Base-by-base conservation (phyloP, 768 basidiomycete species). In the Calocera cornea region DNA sequence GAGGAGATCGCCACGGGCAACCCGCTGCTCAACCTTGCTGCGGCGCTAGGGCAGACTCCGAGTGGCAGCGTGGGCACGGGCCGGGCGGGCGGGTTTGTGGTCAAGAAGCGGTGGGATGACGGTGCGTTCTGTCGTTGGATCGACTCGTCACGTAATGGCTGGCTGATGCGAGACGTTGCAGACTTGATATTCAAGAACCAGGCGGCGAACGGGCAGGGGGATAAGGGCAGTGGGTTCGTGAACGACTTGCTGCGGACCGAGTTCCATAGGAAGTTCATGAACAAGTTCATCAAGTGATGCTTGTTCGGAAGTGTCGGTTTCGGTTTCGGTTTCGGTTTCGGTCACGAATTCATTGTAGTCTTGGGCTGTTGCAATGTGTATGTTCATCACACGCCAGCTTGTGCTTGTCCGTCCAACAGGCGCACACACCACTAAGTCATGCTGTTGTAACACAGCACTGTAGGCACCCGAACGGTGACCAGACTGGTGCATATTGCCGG, bases 101-200 rank as follows among this genome's bases (percentile, higher is more conserved):
- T 97, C 64, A 95, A 95, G 79, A 82, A 87, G 72, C 83, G 95
- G 67, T 97, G 95, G 95, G 95, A 97, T 75, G 94, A 97, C 73
- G 94, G 91, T 91, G 24, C 31, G 84, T 76, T 12, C 12, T 0
- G 24, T 8, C 27, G 12, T 60, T 16, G 19, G n/a, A n/a, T n/a
- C n/a, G n/a, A n/a, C 66, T 49, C 16, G 54, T 12, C 34, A 34
- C 49, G 38, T 2, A 31, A 14, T 27, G 16, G 31, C 67, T 67
- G 50, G 67, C 67, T 50, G 71, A 73, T 70, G 69, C 41, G 64
- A 67, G 27, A 70, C 74, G 72, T 49, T 34, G n/a, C 72, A 93
- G 93, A 99, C 77, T 80, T 97, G 66, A 94, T 98, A 73, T 98
- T 98, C 85, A 98, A 97, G 80, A 97, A 98, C 76, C 97, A 99